phyloP scores from a whole-genome alignment of 345 rosid species.

The Iberis pinnata region DNA sequence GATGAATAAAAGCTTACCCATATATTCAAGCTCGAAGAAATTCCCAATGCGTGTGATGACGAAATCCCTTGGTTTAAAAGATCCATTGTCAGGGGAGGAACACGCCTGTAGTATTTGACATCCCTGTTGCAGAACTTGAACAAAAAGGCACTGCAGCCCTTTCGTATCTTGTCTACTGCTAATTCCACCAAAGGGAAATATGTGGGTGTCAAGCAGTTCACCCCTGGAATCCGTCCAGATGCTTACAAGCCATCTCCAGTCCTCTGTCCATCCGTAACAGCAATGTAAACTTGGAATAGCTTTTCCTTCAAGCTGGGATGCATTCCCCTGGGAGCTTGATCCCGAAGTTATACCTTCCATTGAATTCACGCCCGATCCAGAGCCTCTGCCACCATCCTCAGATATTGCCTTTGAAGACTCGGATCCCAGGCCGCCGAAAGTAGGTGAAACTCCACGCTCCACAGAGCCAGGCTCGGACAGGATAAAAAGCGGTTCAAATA shows the following conservation, averaged over 20 bases:
- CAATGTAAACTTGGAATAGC: constrained; percentile 79
- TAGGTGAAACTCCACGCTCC: constrained; percentile 69
- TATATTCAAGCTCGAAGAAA: constrained; percentile 95
- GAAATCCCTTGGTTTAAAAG: constrained; percentile 83
- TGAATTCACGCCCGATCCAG: constrained; percentile 48
- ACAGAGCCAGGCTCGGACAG: constrained; percentile 94
- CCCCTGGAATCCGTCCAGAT: constrained; percentile 99
- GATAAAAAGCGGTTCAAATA: constrained; percentile 96
- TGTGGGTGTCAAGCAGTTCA: constrained; percentile 92
- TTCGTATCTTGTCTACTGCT: constrained; percentile 99
- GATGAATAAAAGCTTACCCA: constrained; percentile 44
- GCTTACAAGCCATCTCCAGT: constrained; percentile 99
- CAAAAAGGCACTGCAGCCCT: constrained; percentile 95
- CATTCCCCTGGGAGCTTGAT: constrained; percentile 61
- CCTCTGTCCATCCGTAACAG: constrained; percentile 99
- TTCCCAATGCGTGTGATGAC: constrained; percentile 84
- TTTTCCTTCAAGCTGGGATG: constrained; percentile 67
- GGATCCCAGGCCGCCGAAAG: constrained; percentile 41
- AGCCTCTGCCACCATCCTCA: constrained; percentile 63
- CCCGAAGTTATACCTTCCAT: constrained; percentile 53
- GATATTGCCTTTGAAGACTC: constrained; percentile 55
- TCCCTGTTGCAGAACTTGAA: constrained; percentile 96
- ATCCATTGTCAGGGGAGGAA: constrained; percentile 64
- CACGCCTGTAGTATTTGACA: constrained; percentile 92
- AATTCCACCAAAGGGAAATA: constrained; percentile 97